Evolutionary conservation across 192 early-diverging fungal species (phyloP).

Genomic region (Phlyctochytrium planicorne): DNA sequence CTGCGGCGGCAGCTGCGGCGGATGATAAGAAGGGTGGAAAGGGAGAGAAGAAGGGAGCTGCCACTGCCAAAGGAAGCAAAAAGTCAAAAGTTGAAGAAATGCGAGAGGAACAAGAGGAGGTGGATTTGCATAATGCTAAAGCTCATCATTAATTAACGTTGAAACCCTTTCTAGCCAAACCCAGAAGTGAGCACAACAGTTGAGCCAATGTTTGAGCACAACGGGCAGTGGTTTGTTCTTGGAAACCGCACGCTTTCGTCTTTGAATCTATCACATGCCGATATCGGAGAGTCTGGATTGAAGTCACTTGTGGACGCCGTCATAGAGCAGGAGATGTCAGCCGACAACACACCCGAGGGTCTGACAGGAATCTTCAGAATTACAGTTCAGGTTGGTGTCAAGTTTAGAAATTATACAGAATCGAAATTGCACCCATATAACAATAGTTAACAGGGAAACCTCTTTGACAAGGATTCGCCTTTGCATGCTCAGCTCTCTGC

Average conservation of each 20-base stretch:
- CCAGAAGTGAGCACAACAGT: slow-evolving; percentile 11
- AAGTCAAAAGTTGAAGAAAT: slow-evolving; percentile 51
- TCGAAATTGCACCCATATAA: neutral
- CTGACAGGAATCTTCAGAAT: slow-evolving; percentile 40
- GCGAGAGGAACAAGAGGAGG: slow-evolving; percentile 54
- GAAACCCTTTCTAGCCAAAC: slow-evolving; percentile 2
- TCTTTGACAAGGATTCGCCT: slow-evolving; percentile 19
- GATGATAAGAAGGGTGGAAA: slow-evolving; percentile 38
- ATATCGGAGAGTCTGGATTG: slow-evolving; percentile 39
- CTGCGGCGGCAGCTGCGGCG: slow-evolving; percentile 13
- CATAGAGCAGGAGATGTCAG: slow-evolving; percentile 44
- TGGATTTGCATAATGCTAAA: slow-evolving; percentile 16
- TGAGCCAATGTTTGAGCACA: slow-evolving; percentile 56
- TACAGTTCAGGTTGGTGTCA: slow-evolving; percentile 30
- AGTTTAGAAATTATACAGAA: slow-evolving; percentile 5
- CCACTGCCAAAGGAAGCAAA: slow-evolving; percentile 33
- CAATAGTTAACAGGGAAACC: slow-evolving; percentile 18
- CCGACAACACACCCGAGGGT: slow-evolving; percentile 39
- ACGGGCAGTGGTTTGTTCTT: slow-evolving; percentile 49
- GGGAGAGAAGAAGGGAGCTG: slow-evolving; percentile 9
- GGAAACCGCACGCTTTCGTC: slow-evolving; percentile 52
- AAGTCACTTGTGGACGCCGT: slow-evolving; percentile 43
- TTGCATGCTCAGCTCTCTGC: slow-evolving; percentile 14
- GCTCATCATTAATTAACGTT: neutral
- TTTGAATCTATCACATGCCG: slow-evolving; percentile 43